Evolutionary conservation across 768 basidiomycete genomes (phyloP).

Genomic region (Hemileccinum rubropunctum): DNA sequence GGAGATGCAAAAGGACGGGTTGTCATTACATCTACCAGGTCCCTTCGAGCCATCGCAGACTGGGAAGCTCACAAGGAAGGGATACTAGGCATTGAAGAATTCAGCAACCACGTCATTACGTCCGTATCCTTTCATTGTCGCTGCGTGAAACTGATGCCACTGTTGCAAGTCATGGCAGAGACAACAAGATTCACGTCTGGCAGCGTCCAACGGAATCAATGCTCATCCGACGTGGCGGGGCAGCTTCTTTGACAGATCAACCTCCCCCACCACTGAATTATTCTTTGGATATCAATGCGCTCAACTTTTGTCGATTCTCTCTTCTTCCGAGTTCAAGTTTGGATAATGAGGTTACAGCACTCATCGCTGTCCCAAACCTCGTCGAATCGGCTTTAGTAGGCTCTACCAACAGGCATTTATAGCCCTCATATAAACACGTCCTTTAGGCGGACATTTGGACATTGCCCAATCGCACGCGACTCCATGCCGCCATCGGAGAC

Average conservation of each 20-base stretch:
- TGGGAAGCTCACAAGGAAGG: conserved; percentile 83
- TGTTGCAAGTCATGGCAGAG: conserved; percentile 61
- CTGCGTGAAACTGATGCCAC: background rate
- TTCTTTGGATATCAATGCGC: conserved; percentile 85
- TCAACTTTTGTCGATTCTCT: conserved; percentile 92
- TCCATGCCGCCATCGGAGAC: conserved; percentile 86
- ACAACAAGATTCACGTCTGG: conserved; percentile 86
- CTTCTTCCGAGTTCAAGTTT: conserved; percentile 39
- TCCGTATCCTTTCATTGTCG: conserved; percentile 38
- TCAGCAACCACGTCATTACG: conserved; percentile 69
- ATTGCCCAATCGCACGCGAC: conserved; percentile 60
- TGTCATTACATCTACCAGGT: conserved; percentile 69
- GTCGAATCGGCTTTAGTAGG: conserved; percentile 82
- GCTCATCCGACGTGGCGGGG: conserved; percentile 48
- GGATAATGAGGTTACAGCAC: conserved; percentile 31
- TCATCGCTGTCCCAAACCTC: conserved; percentile 84
- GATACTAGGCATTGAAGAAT: conserved; percentile 78
- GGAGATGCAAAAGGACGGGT: conserved; percentile 82
- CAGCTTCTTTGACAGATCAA: conserved; percentile 51
- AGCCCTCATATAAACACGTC: background rate
- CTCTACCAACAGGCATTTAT: background rate
- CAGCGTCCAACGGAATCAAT: conserved; percentile 46
- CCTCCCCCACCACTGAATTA: conserved; percentile 53
- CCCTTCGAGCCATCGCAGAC: conserved; percentile 65
- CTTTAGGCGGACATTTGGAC: conserved; percentile 84